Evolutionary conservation across 441 rosid species (phyloP), one percentile per base, ranked within the genome.

Genomic region (Croton laevigatus): DNA sequence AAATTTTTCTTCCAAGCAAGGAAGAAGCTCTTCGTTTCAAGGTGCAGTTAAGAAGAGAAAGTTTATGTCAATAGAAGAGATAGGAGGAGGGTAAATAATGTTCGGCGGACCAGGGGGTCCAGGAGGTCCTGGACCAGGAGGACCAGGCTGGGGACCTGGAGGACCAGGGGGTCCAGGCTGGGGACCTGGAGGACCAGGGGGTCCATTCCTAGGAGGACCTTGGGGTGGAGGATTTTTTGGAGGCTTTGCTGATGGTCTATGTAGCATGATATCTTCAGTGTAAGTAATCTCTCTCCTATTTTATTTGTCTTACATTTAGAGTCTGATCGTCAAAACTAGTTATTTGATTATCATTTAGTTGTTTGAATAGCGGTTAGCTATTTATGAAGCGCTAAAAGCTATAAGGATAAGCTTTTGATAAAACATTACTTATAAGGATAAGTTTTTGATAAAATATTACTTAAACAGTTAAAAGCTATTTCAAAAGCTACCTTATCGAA

Each of bases 181-280:
- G 65, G 83, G 81, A 34, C 77, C 81, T 10, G 84, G 84, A 2
- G 80, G 81, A 1, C 76, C 78, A 23, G 38, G 49, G 87, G 85
- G 7, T 78, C 74, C 62, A 82, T 78, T 59, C 77, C 77, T 0
- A 80, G 78, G 78, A 1, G 83, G 83, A 9, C 76, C 81, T 27
- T 74, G 73, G 80, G 78, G 76, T 71, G 61, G 65, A 52, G 97
- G 94, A 3, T 85, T 84, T 71, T 79, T 87, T 59, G 82, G 85
- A 76, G 93, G 91, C 42, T 82, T 69, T 75, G 81, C 80, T 36
- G 78, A 89, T 73, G 90, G 90, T 44, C 34, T 86, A 6, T 86
- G 89, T 85, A 78, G 55, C 65, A 82, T 87, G 87, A 75, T 92
- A 23, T 75, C 90, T 67, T 86, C 97, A 20, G 76, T 88, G 94